Conservation (phyloP, 1,284 basidiomycete species). For the Coniferiporia sulphurascens region DNA sequence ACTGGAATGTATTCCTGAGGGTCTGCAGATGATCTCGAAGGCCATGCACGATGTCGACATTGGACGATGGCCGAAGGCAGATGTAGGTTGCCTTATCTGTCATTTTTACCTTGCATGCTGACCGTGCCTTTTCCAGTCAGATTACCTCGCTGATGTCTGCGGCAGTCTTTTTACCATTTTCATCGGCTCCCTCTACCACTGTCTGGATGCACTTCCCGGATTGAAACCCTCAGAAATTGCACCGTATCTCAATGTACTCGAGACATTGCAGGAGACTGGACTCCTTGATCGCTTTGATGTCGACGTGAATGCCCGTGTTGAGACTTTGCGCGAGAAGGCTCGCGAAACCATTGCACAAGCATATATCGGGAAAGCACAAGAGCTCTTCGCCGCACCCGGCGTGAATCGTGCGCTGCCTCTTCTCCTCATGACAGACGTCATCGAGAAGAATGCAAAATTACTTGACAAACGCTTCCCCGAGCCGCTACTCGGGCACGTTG, state of each 20-base stretch:
- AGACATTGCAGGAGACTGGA: conserved; percentile 67
- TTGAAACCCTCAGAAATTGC: conserved; percentile 66
- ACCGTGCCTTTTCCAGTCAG: conserved; percentile 32
- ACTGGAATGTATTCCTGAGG: conserved; percentile 91
- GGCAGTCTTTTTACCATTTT: conserved; percentile 83
- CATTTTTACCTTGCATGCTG: not conserved
- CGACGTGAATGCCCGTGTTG: conserved; percentile 57
- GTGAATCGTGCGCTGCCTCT: conserved; percentile 78
- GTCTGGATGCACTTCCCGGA: conserved; percentile 70
- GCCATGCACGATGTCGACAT: conserved; percentile 66
- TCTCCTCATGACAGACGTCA: conserved; percentile 79
- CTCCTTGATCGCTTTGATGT: conserved; percentile 64
- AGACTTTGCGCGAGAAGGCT: conserved; percentile 69
- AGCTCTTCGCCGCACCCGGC: conserved; percentile 61
- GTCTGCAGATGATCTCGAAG: conserved; percentile 68
- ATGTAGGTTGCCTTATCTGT: conserved; percentile 50
- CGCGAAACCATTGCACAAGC: conserved; percentile 62
- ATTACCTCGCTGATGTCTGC: conserved; percentile 62
- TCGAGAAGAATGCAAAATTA: conserved; percentile 81
- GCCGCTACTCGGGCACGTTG: conserved; percentile 73
- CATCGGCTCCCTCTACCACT: conserved; percentile 80
- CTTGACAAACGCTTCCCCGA: conserved; percentile 84
- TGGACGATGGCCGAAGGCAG: conserved; percentile 75
- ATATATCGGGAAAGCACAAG: conserved; percentile 67
- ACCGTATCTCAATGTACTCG: conserved; percentile 61